phyloP scores from a whole-genome alignment of 176 grass and related monocot genomes.

The Eragrostis nindensis region DNA sequence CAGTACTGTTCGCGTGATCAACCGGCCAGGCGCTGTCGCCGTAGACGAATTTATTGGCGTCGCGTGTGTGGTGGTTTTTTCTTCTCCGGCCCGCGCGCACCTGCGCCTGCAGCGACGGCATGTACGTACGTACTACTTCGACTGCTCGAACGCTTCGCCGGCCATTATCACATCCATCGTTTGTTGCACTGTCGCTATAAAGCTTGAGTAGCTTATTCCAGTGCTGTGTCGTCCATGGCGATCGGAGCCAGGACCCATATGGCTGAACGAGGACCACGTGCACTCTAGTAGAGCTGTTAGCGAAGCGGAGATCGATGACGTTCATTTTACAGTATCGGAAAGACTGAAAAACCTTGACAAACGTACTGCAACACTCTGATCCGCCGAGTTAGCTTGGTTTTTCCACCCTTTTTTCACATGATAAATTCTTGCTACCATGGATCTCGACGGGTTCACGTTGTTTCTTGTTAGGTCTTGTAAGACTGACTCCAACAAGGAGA shows the following conservation, averaged over 20 bases:
- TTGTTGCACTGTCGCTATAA: neutral
- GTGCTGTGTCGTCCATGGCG: neutral
- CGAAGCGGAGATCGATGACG: too few relatives aligned
- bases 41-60: neutral
- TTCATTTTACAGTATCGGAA: too few relatives aligned
- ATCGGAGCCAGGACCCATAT: neutral
- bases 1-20: neutral
- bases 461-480: too few relatives aligned
- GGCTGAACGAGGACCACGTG: neutral
- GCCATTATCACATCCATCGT: neutral
- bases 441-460: too few relatives aligned
- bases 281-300: too few relatives aligned
- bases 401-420: too few relatives aligned
- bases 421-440: too few relatives aligned
- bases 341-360: too few relatives aligned
- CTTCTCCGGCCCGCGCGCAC: too few relatives aligned
- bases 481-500: too few relatives aligned
- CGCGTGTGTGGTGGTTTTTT: neutral
- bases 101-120: neutral
- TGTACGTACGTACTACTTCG: neutral
- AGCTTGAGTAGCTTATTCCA: neutral
- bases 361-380: too few relatives aligned
- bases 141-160: neutral
- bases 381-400: too few relatives aligned
- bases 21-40: constrained; percentile 4